Base-by-base conservation (phyloP, 306 rosid genomes). In the Trifolium pratense region DNA sequence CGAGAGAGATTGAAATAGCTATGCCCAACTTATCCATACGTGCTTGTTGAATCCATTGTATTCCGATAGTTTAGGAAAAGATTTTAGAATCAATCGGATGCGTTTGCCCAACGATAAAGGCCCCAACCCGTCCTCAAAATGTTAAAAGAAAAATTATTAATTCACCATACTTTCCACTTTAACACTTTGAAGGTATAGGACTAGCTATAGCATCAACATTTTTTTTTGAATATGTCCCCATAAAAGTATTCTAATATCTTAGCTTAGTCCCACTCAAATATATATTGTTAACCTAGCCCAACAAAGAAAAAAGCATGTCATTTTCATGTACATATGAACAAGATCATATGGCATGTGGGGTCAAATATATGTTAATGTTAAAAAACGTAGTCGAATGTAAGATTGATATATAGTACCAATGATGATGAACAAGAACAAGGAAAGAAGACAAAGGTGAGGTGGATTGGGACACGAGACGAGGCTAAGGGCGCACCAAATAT, bases 401-500 rank as follows among this genome's bases (percentile, higher is more conserved):
- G 46, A 34, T 36, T 36, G 66, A 32, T n/a, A n/a, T n/a, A n/a
- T n/a, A 32, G 66, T n/a, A 61, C 18, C 66, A 61, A 61, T 61
- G 13, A 61, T 61, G 66, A 61, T 61, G 48, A 62, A 59, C 40
- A 17, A 62, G 48, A 62, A 59, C 40, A 17, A 62, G 48, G 68
- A 62, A 62, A 36, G 1, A 36, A 37, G 20, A 60, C 43, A 60
- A 6, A 60, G 66, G 66, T 60, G 66, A 60, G 66, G 66, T 60
- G 66, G 66, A 57, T 13, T 26, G 66, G 20, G 64, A n/a, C n/a
- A n/a, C n/a, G n/a, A n/a, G n/a, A 25, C 39, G 42, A 32, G 45
- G 42, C 23, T n/a, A 61, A 32, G 66, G 45, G 14, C 66, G 66
- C 68, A 62, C 68, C 68, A 62, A 62, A 62, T 62, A 62, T 62